Evolutionary conservation across 2,329 filamentous ascomycete genomes (phyloP), one percentile per base, ranked within the genome.

Genomic region (Dothideomycetes sp.): DNA sequence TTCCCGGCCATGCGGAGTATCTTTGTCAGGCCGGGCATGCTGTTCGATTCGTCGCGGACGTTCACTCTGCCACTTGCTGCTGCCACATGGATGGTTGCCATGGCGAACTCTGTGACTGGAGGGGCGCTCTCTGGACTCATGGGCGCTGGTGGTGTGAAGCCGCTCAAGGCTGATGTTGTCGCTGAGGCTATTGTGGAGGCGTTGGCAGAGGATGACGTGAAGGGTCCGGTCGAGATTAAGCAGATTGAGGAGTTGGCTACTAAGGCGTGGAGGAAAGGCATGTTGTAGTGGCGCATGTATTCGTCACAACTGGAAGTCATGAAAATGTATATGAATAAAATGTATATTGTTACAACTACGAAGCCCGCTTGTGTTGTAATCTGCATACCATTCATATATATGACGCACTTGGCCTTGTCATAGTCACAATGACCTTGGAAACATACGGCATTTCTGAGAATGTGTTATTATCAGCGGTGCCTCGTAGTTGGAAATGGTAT

Each of bases 121-220:
- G 84, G 86, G 4, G 72, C 81, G 36, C 68, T 98, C 49, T 77
- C 77, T 2, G 73, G 73, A 46, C 69, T 94, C 45, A 77, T 96
- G 65, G 91, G 89, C 1, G 75, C 84, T 0, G 86, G 82, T 22
- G 87, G 80, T 1, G 75, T 81, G 37, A 94, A 94, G 66, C 89
- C 91, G 3, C 61, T 95, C 34, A 85, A 87, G 65, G 89, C 81
- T 2, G 88, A 95, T 57, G 60, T 80, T 5, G 89, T 96, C 2
- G 88, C 84, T 1, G 82, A 94, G 59, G 88, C 89, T 0, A 80
- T 94, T 1, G 81, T 96, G 1, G 87, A 96, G 64, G 86, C 84
- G 15, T 69, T 96, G 44, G 75, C 75, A 36, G 83, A 94, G 51
- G 77, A 82, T 31, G 63, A 64, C 1, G 73, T 85, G 0, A 78